Conservation (phyloP, 1,139 yeast genomes). For the Debaryomycetaceae sp. region DNA sequence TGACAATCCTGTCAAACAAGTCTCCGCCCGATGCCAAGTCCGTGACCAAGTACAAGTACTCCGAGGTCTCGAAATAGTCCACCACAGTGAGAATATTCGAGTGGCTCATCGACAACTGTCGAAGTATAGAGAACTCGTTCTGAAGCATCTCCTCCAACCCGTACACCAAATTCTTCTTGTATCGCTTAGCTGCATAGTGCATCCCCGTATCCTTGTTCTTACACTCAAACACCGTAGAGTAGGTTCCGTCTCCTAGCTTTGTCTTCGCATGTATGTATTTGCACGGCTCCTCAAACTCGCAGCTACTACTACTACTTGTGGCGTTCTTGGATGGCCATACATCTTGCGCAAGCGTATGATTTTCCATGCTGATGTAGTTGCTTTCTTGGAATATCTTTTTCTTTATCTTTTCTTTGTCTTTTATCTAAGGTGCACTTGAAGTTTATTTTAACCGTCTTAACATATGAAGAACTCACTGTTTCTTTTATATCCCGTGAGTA, state of each 20-base stretch:
- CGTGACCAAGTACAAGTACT: constrained; percentile 58
- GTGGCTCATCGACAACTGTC: constrained; percentile 47
- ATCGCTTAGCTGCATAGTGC: constrained; percentile 40
- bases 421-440: too few relatives aligned
- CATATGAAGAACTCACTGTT: too few relatives aligned
- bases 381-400: too few relatives aligned
- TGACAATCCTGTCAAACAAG: constrained; percentile 56
- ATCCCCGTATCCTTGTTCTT: constrained; percentile 27
- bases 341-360: not conserved
- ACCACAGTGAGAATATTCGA: constrained; percentile 52
- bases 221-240: constrained; percentile 38
- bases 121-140: constrained; percentile 54
- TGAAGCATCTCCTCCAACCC: constrained; percentile 40
- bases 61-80: constrained; percentile 68
- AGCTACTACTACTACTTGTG: constrained; percentile 8
- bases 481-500: too few relatives aligned
- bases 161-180: constrained; percentile 28
- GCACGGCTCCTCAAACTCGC: constrained; percentile 18
- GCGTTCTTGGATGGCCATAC: constrained; percentile 18
- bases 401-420: too few relatives aligned
- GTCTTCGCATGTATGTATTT: constrained; percentile 30
- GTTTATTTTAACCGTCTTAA: too few relatives aligned
- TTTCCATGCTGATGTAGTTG: not conserved
- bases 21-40: constrained; percentile 72
- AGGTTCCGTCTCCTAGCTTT: constrained; percentile 37